Evolutionary conservation across 2,329 filamentous ascomycete genomes (phyloP).

Genomic region (Colletotrichum siamense): DNA sequence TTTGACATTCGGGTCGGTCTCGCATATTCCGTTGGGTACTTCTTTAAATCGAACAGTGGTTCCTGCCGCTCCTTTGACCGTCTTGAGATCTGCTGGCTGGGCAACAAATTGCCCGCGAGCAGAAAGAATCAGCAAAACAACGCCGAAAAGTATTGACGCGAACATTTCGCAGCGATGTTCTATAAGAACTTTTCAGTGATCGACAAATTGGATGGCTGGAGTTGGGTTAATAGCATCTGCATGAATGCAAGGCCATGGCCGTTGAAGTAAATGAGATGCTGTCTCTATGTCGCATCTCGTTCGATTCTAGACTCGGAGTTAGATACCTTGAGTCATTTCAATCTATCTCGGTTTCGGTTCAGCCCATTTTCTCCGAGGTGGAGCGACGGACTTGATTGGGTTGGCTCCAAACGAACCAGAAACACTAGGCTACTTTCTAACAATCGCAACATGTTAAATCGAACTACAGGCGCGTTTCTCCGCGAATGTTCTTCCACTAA

Average conservation of each 20-base stretch:
- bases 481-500: background rate
- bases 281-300: background rate
- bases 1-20: background rate
- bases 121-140: background rate
- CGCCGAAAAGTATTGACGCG: background rate
- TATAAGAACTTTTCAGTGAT: background rate
- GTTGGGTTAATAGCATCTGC: background rate
- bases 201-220: background rate
- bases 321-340: background rate
- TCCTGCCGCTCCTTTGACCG: background rate
- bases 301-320: background rate
- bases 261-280: background rate
- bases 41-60: background rate
- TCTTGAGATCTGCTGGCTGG: background rate
- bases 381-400: background rate
- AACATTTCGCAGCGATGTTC: background rate
- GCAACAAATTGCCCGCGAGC: background rate
- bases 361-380: background rate
- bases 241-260: background rate
- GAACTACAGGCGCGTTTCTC: background rate
- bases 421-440: background rate
- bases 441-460: rapidly evolving
- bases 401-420: background rate
- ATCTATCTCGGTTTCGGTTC: background rate
- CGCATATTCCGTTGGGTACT: constrained; percentile 7